Conservation (phyloP, 768 basidiomycete species). For the Tylopilus balloui region DNA sequence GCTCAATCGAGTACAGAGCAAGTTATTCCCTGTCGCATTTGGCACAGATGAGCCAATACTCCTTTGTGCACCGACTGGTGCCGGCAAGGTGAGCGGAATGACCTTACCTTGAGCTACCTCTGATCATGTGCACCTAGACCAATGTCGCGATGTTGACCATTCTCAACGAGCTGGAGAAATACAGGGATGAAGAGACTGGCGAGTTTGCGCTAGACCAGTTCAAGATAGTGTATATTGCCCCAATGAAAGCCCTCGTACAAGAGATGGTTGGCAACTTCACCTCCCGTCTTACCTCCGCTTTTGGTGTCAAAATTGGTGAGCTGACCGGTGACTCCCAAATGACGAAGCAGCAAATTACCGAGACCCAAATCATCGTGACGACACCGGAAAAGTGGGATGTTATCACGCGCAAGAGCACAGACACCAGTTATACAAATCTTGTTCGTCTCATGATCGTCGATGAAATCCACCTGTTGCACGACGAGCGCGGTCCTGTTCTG, state of each 20-base stretch:
- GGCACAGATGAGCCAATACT: conserved; percentile 92
- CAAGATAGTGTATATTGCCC: conserved; percentile 97
- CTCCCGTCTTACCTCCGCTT: conserved; percentile 55
- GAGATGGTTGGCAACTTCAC: conserved; percentile 98
- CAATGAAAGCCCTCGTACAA: conserved; percentile 99
- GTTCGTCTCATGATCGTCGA: conserved; percentile 96
- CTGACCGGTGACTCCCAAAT: conserved; percentile 97
- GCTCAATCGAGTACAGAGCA: conserved; percentile 91
- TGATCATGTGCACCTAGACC: conserved; percentile 51
- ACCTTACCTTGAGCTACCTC: neutral
- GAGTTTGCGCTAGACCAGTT: conserved; percentile 81
- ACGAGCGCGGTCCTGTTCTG: conserved; percentile 95
- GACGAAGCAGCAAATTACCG: conserved; percentile 95
- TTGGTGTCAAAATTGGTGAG: conserved; percentile 86
- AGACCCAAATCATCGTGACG: conserved; percentile 97
- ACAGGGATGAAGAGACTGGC: conserved; percentile 78
- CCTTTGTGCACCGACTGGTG: conserved; percentile 96
- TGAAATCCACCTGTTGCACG: conserved; percentile 95
- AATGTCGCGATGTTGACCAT: conserved; percentile 97
- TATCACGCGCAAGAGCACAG: conserved; percentile 96
- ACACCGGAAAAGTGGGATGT: conserved; percentile 99
- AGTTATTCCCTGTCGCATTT: conserved; percentile 88
- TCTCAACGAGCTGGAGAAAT: conserved; percentile 84
- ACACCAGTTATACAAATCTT: conserved; percentile 94
- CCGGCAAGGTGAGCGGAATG: conserved; percentile 77